Percentiles rank a stretch among this genome's conserved stretches.
phyloP scores from a whole-genome alignment of 805 yeast species.

The Metschnikowia rubicola region DNA sequence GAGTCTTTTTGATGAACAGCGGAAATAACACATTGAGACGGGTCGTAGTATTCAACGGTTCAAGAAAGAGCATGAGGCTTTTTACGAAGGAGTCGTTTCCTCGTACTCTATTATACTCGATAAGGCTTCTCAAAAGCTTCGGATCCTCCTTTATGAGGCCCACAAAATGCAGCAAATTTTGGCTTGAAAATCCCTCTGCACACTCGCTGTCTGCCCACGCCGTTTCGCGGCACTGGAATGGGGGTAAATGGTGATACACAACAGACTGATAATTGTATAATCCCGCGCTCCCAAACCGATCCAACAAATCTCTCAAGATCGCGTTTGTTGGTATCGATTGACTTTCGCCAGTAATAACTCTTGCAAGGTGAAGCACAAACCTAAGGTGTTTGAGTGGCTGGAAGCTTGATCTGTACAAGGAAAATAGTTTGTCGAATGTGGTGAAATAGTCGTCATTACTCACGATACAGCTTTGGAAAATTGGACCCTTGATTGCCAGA shows the following conservation, averaged over 20 bases:
- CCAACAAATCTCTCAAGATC: conserved; percentile 25
- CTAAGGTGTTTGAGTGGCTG: conserved; percentile 10
- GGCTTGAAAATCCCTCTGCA: conserved; percentile 7
- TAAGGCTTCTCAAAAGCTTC: conserved; percentile 24
- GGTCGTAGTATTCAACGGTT: conserved; percentile 8
- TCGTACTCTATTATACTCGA: conserved; percentile 23
- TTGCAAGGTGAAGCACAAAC: conserved; percentile 12
- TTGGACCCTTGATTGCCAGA: conserved; percentile 14
- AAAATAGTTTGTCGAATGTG: conserved; percentile 18
- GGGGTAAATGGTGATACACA: conserved; percentile 26
- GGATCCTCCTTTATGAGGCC: conserved; percentile 28
- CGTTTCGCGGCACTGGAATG: conserved; percentile 20
- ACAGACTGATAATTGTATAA: conserved; percentile 27
- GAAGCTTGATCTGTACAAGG: conserved; percentile 11
- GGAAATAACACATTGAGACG: conserved; percentile 11
- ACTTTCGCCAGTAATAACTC: conserved; percentile 10
- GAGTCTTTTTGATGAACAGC: conserved; percentile 15
- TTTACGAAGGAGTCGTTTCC: conserved; percentile 20
- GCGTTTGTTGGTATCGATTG: conserved; percentile 23
- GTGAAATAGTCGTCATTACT: conserved; percentile 22
- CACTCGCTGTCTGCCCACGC: conserved; percentile 18
- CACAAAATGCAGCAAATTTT: conserved; percentile 22
- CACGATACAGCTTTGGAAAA: conserved; percentile 13
- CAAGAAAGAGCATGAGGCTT: conserved; percentile 27
- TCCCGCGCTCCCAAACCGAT: conserved; percentile 21